A percentile compares a stretch with the other conserved stretches of the same genome.
Conservation (phyloP, 768 basidiomycete species). For the Rhizopogon vinicolor region DNA sequence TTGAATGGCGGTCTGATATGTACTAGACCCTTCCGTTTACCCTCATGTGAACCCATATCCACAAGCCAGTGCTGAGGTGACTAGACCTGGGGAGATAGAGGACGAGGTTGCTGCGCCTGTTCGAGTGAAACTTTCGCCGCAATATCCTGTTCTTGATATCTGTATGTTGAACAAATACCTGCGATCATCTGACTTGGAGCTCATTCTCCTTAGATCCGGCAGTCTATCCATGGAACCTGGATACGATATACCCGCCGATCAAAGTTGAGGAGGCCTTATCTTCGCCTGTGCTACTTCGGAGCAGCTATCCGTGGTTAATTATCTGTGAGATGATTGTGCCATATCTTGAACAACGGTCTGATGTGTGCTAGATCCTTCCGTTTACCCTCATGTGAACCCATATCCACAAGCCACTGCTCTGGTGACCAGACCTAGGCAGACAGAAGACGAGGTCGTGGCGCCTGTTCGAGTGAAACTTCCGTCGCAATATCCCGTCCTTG, state of each 20-base stretch:
- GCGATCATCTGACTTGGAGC: not conserved
- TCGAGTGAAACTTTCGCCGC: conserved; percentile 9
- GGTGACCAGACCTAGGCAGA: not conserved
- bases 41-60: conserved; percentile 16
- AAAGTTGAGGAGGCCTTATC: not conserved
- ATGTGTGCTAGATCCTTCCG: conserved; percentile 14
- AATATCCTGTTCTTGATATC: conserved; percentile 25
- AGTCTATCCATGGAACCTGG: conserved; percentile 24
- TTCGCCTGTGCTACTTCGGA: conserved; percentile 8
- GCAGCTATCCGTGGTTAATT: conserved; percentile 31
- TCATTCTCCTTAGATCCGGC: conserved; percentile 10
- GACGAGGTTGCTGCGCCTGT: not conserved
- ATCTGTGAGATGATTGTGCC: conserved; percentile 26
- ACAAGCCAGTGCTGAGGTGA: conserved; percentile 2
- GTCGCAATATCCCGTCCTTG: conserved; percentile 20
- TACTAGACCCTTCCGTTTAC: conserved; percentile 19
- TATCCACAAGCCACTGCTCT: conserved; percentile 9
- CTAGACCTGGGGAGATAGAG: conserved; percentile 1
- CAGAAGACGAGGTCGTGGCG: not conserved
- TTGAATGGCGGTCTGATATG: conserved; percentile 2
- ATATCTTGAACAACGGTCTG: conserved; percentile 1
- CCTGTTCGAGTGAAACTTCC: conserved; percentile 10
- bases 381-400: conserved; percentile 17
- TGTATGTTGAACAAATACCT: conserved; percentile 24
- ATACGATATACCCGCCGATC: conserved; percentile 17